Evolutionary conservation across 352 stramenopile genomes (phyloP).

Genomic region (Pythium insidiosum): DNA sequence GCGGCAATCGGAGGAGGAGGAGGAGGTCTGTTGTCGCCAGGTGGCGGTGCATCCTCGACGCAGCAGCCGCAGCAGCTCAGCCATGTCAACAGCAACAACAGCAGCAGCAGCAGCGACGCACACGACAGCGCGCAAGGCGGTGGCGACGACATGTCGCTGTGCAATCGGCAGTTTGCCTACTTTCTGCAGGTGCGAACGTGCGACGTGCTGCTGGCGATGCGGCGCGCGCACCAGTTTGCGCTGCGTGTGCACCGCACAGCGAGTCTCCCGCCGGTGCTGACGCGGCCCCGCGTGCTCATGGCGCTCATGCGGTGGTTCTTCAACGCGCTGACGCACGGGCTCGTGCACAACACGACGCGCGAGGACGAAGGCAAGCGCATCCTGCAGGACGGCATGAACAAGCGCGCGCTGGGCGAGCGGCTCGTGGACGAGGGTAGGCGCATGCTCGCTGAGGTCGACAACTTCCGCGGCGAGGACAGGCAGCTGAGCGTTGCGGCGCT

Average conservation of each 20-base stretch:
- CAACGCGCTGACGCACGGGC: conserved; percentile 50
- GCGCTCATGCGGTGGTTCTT: conserved; percentile 59
- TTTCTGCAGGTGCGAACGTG: conserved; percentile 74
- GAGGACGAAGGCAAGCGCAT: conserved; percentile 63
- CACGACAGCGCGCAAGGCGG: not conserved
- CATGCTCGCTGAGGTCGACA: conserved; percentile 17
- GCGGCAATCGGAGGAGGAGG: not conserved
- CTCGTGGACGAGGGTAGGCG: conserved; percentile 30
- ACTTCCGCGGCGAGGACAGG: conserved; percentile 16
- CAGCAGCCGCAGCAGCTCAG: not conserved
- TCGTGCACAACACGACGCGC: conserved; percentile 45
- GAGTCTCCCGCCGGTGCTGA: conserved; percentile 20
- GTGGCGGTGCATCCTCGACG: conserved; percentile 2
- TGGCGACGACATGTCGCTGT: conserved; percentile 22
- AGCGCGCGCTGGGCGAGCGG: conserved; percentile 38
- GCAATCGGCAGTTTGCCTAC: conserved; percentile 70
- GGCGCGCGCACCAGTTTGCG: conserved; percentile 49
- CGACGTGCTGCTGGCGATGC: conserved; percentile 54
- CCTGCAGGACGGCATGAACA: conserved; percentile 51
- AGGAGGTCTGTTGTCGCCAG: too few species aligned
- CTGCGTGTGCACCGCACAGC: conserved; percentile 31
- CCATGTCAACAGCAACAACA: not conserved
- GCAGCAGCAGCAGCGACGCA: not conserved
- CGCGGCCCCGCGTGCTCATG: conserved; percentile 46
- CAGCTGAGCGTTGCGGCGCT: conserved; percentile 26